phyloP scores from a whole-genome alignment of 2,329 filamentous ascomycete species.

The Penicillium sp. region DNA sequence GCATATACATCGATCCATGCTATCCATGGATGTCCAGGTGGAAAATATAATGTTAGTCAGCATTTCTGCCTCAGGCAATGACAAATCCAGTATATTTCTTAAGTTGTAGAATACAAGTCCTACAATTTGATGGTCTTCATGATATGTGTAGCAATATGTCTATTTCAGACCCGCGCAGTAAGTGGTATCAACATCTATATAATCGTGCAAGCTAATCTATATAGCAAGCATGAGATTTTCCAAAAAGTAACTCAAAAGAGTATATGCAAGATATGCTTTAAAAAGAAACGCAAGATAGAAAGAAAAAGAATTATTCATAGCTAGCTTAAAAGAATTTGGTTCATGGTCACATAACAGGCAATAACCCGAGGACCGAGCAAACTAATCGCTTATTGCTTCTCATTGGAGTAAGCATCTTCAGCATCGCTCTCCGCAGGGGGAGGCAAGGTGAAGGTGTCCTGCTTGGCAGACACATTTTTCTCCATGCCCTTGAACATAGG shows the following conservation, averaged over 20 bases:
- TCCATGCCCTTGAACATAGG: constrained; percentile 44
- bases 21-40: background rate
- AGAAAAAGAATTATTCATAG: constrained; percentile 6
- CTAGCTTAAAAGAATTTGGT: background rate
- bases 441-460: constrained; percentile 35
- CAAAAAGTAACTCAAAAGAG: constrained; percentile 7
- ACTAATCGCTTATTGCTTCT: constrained; percentile 18
- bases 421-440: constrained; percentile 33
- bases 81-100: background rate
- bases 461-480: constrained; percentile 26
- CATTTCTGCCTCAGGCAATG: background rate
- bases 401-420: constrained; percentile 19
- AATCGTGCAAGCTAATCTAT: constrained; percentile 8
- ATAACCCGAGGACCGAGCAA: background rate
- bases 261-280: constrained; percentile 7
- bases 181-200: constrained; percentile 23
- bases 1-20: background rate
- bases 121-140: background rate
- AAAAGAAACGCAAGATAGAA: constrained; percentile 8
- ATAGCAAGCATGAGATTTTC: constrained; percentile 6
- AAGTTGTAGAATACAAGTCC: background rate
- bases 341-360: background rate
- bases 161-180: constrained; percentile 7
- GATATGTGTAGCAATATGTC: background rate
- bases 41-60: background rate